Evolutionary conservation across 164 flowering plant genomes (phyloP).

Genomic region (Santalum album): DNA sequence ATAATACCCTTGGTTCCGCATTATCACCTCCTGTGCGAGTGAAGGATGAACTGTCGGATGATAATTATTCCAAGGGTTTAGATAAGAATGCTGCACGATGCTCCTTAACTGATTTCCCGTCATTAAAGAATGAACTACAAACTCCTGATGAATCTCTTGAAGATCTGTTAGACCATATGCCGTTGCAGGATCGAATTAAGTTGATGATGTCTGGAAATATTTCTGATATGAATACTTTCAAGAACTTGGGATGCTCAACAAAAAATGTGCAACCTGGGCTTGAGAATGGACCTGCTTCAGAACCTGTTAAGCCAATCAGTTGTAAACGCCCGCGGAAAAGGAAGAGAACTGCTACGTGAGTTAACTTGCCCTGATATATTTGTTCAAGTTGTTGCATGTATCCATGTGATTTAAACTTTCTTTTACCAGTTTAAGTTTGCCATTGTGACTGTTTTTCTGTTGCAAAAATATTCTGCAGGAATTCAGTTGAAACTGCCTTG

Average conservation of each 20-base stretch:
- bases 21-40: neutral
- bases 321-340: conserved; percentile 39
- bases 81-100: conserved; percentile 7
- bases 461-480: conserved; percentile 35
- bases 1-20: neutral
- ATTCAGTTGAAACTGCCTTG: conserved; percentile 67
- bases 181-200: conserved; percentile 47
- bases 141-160: conserved; percentile 12
- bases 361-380: neutral
- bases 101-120: conserved; percentile 2
- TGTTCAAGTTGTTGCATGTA: neutral
- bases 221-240: conserved; percentile 10
- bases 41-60: neutral
- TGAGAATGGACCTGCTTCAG: conserved; percentile 12
- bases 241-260: conserved; percentile 10
- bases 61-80: conserved; percentile 7
- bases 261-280: conserved; percentile 14
- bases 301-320: conserved; percentile 21
- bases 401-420: neutral
- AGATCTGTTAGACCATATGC: conserved; percentile 60
- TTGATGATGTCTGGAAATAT: conserved; percentile 19
- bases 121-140: conserved; percentile 33
- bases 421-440: neutral
- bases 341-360: conserved; percentile 69
- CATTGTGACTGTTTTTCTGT: neutral